phyloP scores from a whole-genome alignment of 495 filamentous ascomycete genomes.

The Halenospora varia region DNA sequence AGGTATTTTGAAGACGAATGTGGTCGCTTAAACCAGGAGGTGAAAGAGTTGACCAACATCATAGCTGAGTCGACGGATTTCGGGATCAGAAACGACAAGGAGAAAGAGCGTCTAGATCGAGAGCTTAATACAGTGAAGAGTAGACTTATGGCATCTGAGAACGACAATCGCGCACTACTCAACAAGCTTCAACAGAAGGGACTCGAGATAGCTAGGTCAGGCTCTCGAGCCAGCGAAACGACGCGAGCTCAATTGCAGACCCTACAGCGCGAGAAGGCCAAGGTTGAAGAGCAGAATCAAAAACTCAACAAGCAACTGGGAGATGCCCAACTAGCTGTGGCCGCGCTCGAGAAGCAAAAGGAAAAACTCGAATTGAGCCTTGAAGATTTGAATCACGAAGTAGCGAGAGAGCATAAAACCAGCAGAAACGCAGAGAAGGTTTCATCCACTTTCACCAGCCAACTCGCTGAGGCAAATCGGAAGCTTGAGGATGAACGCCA shows the following conservation, averaged over 20 bases:
- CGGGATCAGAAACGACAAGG: conserved; percentile 81
- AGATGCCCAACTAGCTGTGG: conserved; percentile 79
- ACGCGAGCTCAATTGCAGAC: conserved; percentile 72
- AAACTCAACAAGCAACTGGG: conserved; percentile 80
- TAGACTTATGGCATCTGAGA: conserved; percentile 87
- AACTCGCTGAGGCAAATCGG: conserved; percentile 84
- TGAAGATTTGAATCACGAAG: conserved; percentile 92
- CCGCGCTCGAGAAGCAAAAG: conserved; percentile 89
- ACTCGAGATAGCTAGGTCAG: conserved; percentile 89
- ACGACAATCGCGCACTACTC: conserved; percentile 90
- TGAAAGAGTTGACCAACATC: conserved; percentile 75
- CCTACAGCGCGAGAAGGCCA: conserved; percentile 80
- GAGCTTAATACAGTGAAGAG: conserved; percentile 93
- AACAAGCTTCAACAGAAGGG: conserved; percentile 99
- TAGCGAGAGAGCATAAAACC: conserved; percentile 84
- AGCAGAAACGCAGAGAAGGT: conserved; percentile 88
- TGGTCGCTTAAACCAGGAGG: conserved; percentile 63
- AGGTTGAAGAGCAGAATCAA: conserved; percentile 78
- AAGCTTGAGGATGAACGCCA: conserved; percentile 89
- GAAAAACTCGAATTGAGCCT: conserved; percentile 86
- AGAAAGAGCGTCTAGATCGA: conserved; percentile 87
- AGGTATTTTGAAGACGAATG: conserved; percentile 74
- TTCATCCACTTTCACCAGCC: conserved; percentile 75
- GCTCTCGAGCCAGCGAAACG: conserved; percentile 78
- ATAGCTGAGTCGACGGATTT: conserved; percentile 87